Evolutionary conservation across 306 rosid species (phyloP).

Genomic region (Luffa acutangula): DNA sequence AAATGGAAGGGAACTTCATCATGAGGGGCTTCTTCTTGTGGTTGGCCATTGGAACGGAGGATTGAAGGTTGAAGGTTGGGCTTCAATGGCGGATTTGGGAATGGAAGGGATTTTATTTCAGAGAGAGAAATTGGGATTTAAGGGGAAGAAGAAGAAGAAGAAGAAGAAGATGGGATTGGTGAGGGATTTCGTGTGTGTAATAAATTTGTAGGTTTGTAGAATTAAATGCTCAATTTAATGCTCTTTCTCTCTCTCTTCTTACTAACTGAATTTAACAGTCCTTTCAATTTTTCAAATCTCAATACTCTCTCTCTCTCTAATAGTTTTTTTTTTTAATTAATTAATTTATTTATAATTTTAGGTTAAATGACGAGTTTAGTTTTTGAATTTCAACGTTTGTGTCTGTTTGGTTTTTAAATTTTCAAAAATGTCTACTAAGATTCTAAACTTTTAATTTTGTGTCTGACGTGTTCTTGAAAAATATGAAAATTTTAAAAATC

Average conservation of each 20-base stretch:
- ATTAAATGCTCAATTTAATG: conserved; percentile 51
- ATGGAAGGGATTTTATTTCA: not conserved
- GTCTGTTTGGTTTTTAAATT: no score
- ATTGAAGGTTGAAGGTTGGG: not conserved
- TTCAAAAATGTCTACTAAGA: no score
- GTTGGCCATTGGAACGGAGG: conserved; percentile 24
- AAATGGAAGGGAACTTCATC: conserved; percentile 29
- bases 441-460: no score
- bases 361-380: no score
- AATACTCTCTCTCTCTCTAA: no score
- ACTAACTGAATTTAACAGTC: conserved; percentile 8
- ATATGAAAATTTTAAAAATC: no score
- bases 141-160: conserved; percentile 11
- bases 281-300: not conserved
- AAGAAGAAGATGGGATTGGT: conserved; percentile 19
- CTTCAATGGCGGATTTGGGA: conserved; percentile 2
- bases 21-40: not conserved
- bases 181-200: conserved; percentile 34
- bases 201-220: conserved; percentile 35
- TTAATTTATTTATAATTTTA: no score
- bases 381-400: no score
- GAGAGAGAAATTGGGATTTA: not conserved
- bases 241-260: not conserved
- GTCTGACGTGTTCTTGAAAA: no score
- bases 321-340: no score